A percentile compares a stretch with the other conserved stretches of the same genome.
Conservation (phyloP, 208 protist species). For the Phytomonas sp. region DNA sequence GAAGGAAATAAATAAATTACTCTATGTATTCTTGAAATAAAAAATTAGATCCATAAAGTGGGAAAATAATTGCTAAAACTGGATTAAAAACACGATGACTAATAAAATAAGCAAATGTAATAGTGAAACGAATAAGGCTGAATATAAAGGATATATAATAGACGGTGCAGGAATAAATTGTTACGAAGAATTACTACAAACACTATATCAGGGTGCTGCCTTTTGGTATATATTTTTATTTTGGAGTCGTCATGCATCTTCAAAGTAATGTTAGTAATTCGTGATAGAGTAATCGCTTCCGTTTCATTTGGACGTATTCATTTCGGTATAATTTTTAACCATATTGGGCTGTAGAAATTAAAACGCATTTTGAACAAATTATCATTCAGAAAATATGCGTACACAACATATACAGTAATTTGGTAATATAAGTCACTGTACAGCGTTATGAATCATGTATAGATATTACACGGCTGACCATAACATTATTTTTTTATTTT, state of each 20-base stretch:
- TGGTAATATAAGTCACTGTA: neutral
- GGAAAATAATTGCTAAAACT: neutral
- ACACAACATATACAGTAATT: neutral
- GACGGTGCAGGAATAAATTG: neutral
- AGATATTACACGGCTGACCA: neutral
- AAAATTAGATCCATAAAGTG: conserved; percentile 14
- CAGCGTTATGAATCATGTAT: neutral
- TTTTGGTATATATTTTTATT: neutral
- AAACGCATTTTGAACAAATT: neutral
- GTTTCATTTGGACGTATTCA: neutral
- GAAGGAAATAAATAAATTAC: neutral
- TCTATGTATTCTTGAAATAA: conserved; percentile 6
- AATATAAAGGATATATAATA: neutral
- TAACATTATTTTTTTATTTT: neutral
- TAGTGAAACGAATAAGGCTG: neutral
- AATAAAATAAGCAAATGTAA: neutral
- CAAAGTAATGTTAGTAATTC: neutral
- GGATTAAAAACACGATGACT: neutral
- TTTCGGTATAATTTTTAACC: neutral
- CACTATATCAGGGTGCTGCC: neutral
- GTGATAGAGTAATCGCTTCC: neutral
- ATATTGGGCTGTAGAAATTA: neutral
- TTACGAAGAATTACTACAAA: neutral
- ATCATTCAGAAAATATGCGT: neutral
- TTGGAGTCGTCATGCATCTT: neutral